Percentiles rank a stretch among this genome's conserved stretches.
Conservation (phyloP, 202 grass and related monocot species). For the Saccharum hybrid region DNA sequence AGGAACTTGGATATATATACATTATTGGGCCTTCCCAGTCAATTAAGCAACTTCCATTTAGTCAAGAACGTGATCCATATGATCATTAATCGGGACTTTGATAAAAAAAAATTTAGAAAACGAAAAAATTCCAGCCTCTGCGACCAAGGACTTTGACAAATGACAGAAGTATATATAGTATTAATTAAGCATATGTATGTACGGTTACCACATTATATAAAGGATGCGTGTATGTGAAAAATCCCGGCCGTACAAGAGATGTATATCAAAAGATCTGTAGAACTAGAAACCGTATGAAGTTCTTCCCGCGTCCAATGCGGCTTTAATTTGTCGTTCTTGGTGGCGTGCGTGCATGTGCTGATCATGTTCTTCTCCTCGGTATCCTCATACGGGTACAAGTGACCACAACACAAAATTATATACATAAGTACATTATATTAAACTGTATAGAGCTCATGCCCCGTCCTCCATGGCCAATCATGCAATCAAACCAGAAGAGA, state of each 20-base stretch:
- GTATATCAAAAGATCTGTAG: neutral
- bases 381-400: neutral
- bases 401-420: too few species aligned
- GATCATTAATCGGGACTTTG: neutral
- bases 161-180: neutral
- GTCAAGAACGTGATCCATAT: conserved; percentile 15
- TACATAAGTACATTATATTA: neutral
- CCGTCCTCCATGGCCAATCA: too few species aligned
- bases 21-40: neutral
- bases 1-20: neutral
- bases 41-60: neutral
- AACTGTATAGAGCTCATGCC: neutral
- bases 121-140: too few species aligned
- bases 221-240: neutral
- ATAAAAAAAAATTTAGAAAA: neutral
- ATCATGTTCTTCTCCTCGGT: neutral
- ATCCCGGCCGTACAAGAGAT: neutral
- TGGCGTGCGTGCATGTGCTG: neutral
- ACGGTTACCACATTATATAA: too few species aligned
- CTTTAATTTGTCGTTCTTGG: neutral
- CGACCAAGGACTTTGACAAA: too few species aligned
- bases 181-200: neutral
- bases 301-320: neutral
- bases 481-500: neutral
- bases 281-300: neutral